A percentile compares a stretch with the other conserved stretches of the same genome.
phyloP scores from a whole-genome alignment of 2,329 filamentous ascomycete species.

The Xenoacremonium recifei region DNA sequence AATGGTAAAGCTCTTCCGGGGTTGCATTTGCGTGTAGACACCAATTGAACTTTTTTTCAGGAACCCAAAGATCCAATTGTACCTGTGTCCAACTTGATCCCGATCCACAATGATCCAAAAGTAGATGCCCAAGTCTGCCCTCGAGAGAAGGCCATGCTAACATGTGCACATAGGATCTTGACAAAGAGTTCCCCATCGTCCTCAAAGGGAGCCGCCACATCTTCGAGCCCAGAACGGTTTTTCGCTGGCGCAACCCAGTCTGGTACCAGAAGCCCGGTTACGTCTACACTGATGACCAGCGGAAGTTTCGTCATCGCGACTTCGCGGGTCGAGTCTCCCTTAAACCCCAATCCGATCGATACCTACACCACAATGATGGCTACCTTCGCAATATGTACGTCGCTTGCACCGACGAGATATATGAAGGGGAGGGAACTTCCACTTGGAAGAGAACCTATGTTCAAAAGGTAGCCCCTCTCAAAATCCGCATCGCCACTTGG shows the following conservation, averaged over 20 bases:
- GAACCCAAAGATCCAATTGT: slow-evolving; percentile 17
- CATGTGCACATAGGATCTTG: slow-evolving; percentile 9
- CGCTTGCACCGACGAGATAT: slow-evolving; percentile 23
- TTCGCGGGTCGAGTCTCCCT: slow-evolving; percentile 20
- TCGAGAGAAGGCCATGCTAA: slow-evolving; percentile 6
- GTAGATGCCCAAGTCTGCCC: background rate
- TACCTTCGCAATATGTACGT: slow-evolving; percentile 27
- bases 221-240: slow-evolving; percentile 17
- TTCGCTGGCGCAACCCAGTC: slow-evolving; percentile 19
- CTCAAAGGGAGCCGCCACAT: slow-evolving; percentile 23
- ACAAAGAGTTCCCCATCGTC: slow-evolving; percentile 25
- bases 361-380: slow-evolving; percentile 24
- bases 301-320: slow-evolving; percentile 19
- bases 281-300: slow-evolving; percentile 13
- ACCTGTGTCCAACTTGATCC: slow-evolving; percentile 6
- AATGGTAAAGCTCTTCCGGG: slow-evolving; percentile 28
- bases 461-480: slow-evolving; percentile 23
- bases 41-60: slow-evolving; percentile 23
- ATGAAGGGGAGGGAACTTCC: slow-evolving; percentile 22
- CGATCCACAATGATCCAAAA: background rate
- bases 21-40: slow-evolving; percentile 24
- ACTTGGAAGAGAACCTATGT: slow-evolving; percentile 27
- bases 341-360: slow-evolving; percentile 23
- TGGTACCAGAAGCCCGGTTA: slow-evolving; percentile 24
- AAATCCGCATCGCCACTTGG: slow-evolving; percentile 26